Evolutionary conservation across 1,284 basidiomycete species (phyloP), one percentile per base, ranked within the genome.

Genomic region (Rhodotorula sp.): DNA sequence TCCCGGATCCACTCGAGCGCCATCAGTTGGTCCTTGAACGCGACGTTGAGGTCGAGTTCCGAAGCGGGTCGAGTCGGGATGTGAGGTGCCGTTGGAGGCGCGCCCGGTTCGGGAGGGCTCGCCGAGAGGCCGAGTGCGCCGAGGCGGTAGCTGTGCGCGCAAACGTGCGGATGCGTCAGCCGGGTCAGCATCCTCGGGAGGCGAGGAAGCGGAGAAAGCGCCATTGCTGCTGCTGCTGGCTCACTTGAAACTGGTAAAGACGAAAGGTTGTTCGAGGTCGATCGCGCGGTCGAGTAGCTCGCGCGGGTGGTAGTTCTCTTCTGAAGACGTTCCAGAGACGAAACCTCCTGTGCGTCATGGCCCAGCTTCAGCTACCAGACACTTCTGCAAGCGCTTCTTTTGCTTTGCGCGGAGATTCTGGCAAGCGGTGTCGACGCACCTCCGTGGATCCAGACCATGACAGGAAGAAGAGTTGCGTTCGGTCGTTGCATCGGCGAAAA

Each of bases 21-120:
- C 26, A 62, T 23, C 15, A 74, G 34, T 66, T 76, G 75, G 56
- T 76, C 75, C 57, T 76, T 76, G 46, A 76, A 29, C 5, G 70
- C 75, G 62, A 70, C 75, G 68, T 76, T 76, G 18, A 76, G 61
- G 49, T 76, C 75, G 52, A 74, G 70, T 6, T 76, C 75, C 6
- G 59, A 29, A 0, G 75, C 63, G 2, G 70, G 59, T 15, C 46
- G 56, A 5, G 48, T 54, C 20, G 75, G 75, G 29, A 76, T 70
- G 59, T 76, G 75, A 18, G 72, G 70, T 31, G 72, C 29, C 5
- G 34, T 64, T 0, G 75, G 75, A 0, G 61, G 58, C 8, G 56
- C n/a, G 15, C 54, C 70, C 8, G 65, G 75, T 16, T 59, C 58
- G 15, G 72, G 72, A 4, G 75, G 70, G 0, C 72, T 65, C 5